phyloP scores from a whole-genome alignment of 306 rosid genomes.

The Dryas alaskensis region DNA sequence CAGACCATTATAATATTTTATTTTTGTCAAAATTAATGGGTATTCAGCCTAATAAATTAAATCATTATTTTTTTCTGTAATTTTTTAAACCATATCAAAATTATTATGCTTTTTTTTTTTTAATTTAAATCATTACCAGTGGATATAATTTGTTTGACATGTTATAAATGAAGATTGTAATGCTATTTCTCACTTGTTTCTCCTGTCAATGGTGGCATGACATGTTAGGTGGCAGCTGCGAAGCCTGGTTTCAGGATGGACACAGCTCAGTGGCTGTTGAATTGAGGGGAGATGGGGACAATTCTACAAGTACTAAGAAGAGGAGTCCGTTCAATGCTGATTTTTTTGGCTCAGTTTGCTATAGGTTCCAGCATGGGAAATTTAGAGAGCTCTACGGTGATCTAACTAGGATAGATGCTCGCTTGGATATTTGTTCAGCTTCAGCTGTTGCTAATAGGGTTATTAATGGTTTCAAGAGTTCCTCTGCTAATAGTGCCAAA shows the following conservation, averaged over 20 bases:
- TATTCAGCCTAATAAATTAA: not conserved
- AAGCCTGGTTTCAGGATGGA: constrained; percentile 45
- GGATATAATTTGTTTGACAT: not conserved
- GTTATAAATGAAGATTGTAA: not conserved
- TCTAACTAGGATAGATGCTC: constrained; percentile 80
- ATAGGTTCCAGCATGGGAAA: constrained; percentile 67
- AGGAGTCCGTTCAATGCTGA: constrained; percentile 46
- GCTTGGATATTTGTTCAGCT: constrained; percentile 70
- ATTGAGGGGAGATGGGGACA: constrained; percentile 17
- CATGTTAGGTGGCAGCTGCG: constrained; percentile 41
- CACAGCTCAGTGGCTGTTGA: constrained; percentile 24
- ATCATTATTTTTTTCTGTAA: too few relatives aligned
- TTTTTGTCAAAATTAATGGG: not conserved
- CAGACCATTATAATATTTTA: not conserved
- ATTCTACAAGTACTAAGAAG: constrained; percentile 18
- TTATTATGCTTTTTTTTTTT: not conserved
- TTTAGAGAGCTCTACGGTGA: constrained; percentile 55
- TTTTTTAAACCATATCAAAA: not conserved
- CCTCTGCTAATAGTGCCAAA: constrained; percentile 29
- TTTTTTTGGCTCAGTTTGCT: constrained; percentile 78
- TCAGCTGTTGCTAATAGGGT: constrained; percentile 60
- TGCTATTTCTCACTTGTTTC: constrained; percentile 9
- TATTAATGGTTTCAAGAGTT: constrained; percentile 47
- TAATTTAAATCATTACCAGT: not conserved
- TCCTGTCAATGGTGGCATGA: constrained; percentile 13